Percentiles rank a stretch among this genome's conserved stretches.
Evolutionary conservation across 352 stramenopile species (phyloP).

Genomic region (Phytophthora crassamura): DNA sequence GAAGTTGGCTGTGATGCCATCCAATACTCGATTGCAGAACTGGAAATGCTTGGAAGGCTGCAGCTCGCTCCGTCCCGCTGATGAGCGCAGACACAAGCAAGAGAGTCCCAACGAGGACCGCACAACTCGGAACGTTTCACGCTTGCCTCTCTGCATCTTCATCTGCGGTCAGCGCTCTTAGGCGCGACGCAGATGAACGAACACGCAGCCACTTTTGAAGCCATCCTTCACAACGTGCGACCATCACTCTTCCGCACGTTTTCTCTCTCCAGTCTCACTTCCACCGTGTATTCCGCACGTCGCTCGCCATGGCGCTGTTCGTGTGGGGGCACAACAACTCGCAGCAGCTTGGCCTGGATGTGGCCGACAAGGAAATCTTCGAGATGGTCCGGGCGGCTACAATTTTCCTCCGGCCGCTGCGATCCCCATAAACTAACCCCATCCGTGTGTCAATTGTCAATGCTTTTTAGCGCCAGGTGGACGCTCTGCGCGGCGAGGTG

Average conservation of each 20-base stretch:
- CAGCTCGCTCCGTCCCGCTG: not conserved
- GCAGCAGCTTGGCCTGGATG: constrained; percentile 73
- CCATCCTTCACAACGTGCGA: too few species aligned
- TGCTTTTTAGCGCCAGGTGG: constrained; percentile 52
- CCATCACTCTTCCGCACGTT: too few species aligned
- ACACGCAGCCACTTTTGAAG: too few species aligned
- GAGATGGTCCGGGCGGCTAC: constrained; percentile 45
- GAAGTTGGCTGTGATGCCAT: constrained; percentile 7
- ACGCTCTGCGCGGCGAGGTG: constrained; percentile 59
- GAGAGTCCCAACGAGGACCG: too few species aligned
- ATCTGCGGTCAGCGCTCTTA: too few species aligned
- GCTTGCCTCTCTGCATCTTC: too few species aligned
- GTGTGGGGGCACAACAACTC: constrained; percentile 78
- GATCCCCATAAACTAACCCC: not conserved
- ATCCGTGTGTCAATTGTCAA: not conserved
- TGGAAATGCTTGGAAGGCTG: too few species aligned
- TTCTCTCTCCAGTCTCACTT: constrained; percentile 1
- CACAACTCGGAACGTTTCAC: too few species aligned
- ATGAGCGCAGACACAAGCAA: too few species aligned
- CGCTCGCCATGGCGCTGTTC: constrained; percentile 67
- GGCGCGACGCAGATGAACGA: too few species aligned
- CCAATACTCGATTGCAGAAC: not conserved
- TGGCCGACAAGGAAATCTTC: constrained; percentile 58
- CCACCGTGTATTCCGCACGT: not conserved
- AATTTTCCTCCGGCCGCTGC: not conserved